Conservation (phyloP, 495 filamentous ascomycete species). For the Pseudoneurospora amorphoporcata region DNA sequence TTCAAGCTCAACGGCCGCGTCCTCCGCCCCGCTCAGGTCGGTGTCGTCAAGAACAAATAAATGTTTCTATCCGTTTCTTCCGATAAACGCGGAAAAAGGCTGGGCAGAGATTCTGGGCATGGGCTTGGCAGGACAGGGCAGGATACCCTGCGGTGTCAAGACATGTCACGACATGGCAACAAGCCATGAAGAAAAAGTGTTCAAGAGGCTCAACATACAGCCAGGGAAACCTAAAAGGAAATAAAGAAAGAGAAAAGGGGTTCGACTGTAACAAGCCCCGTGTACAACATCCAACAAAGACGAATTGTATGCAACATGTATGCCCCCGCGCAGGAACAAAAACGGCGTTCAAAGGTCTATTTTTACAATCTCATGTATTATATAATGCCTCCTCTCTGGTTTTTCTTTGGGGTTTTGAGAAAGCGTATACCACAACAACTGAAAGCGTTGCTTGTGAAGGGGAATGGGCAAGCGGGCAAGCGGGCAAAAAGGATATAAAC, state of each 20-base stretch:
- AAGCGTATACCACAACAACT: neutral
- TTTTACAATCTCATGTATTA: neutral
- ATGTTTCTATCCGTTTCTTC: neutral
- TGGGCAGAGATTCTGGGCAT: neutral
- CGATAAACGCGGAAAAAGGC: neutral
- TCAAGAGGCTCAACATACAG: neutral
- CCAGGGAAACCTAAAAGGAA: neutral
- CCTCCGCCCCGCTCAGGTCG: conserved; percentile 87
- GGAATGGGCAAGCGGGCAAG: neutral
- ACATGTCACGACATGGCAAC: neutral
- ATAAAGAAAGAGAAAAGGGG: neutral
- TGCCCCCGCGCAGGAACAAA: neutral
- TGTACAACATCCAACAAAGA: neutral
- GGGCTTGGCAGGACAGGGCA: neutral
- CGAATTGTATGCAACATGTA: neutral
- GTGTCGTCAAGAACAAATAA: conserved; percentile 61
- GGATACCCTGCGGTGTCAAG: neutral
- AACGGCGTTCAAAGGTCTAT: neutral
- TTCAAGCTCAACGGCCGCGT: conserved; percentile 85
- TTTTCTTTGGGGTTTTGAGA: neutral
- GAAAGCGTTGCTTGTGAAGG: neutral
- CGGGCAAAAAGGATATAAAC: neutral
- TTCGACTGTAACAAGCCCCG: neutral
- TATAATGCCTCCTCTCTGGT: neutral
- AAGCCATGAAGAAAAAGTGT: neutral